A percentile compares a stretch with the other conserved stretches of the same genome.
phyloP scores from a whole-genome alignment of 1,284 basidiomycete genomes.

The Tilletia caries region DNA sequence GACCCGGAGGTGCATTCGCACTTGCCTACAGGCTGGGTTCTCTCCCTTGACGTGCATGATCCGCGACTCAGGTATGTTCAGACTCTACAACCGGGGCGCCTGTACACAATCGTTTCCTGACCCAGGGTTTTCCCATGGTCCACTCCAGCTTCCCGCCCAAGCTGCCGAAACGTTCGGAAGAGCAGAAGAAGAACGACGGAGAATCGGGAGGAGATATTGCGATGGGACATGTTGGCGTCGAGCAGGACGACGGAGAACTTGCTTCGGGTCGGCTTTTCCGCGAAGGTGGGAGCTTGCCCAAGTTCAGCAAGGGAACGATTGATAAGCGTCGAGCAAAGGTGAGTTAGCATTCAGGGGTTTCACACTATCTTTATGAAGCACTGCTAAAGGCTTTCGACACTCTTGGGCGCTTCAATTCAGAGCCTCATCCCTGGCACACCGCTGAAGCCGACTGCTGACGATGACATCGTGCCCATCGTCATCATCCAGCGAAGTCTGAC shows the following conservation, averaged over 20 bases:
- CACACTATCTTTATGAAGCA: no score
- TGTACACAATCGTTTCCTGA: background rate
- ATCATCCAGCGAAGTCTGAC: constrained; percentile 21
- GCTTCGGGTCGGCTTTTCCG: constrained; percentile 20
- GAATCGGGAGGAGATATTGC: no score
- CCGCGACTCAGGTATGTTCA: constrained; percentile 34
- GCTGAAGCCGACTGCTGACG: constrained; percentile 30
- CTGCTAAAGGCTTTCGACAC: no score
- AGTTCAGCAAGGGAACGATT: constrained; percentile 44
- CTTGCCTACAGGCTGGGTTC: constrained; percentile 16
- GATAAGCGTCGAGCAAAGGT: constrained; percentile 36
- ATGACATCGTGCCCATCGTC: constrained; percentile 39
- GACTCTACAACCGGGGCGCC: no score
- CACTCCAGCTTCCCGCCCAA: constrained; percentile 12
- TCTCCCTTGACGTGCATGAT: constrained; percentile 35
- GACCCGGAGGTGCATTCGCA: background rate
- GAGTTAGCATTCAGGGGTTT: no score
- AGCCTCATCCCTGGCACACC: constrained; percentile 27
- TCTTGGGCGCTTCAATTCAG: no score
- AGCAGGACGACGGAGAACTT: background rate
- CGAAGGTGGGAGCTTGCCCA: constrained; percentile 24
- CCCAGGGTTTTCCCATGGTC: background rate
- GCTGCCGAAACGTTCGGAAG: background rate
- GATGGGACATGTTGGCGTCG: no score
- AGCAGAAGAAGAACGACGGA: background rate